Conservation (phyloP, 2,329 filamentous ascomycete genomes). For the Didymella exigua region DNA sequence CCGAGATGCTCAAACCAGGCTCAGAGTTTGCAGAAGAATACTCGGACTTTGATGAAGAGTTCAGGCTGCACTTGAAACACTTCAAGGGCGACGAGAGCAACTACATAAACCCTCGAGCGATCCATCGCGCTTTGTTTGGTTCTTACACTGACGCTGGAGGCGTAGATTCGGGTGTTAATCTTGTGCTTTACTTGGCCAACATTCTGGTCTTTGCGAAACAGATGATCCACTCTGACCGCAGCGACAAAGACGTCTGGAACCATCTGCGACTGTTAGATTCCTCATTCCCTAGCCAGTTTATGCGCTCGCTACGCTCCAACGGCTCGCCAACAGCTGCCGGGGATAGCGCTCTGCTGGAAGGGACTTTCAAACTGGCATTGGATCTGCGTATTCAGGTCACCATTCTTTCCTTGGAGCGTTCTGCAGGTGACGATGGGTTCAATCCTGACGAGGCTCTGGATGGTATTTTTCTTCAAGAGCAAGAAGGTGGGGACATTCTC, state of each 20-base stretch:
- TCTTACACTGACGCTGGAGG: conserved; percentile 26
- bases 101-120: conserved; percentile 49
- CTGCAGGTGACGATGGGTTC: conserved; percentile 41
- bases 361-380: conserved; percentile 57
- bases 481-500: conserved; percentile 29
- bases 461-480: conserved; percentile 49
- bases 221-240: conserved; percentile 41
- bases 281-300: conserved; percentile 44
- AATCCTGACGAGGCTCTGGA: conserved; percentile 50
- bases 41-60: conserved; percentile 38
- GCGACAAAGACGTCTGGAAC: conserved; percentile 37
- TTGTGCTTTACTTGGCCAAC: conserved; percentile 54
- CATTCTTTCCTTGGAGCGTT: conserved; percentile 51
- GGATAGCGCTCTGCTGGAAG: conserved; percentile 48
- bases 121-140: conserved; percentile 50
- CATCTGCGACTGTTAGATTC: conserved; percentile 41
- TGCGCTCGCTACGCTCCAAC: conserved; percentile 29
- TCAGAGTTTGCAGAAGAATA: conserved; percentile 50
- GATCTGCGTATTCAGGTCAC: conserved; percentile 62
- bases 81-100: conserved; percentile 48
- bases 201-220: conserved; percentile 50
- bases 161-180: conserved; percentile 43
- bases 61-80: conserved; percentile 44
- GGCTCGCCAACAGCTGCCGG: conserved; percentile 30
- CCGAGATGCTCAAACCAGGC: conserved; percentile 40